These are phyloP conservation scores for Neobulgaria alba DNA, from an alignment of 2,329 filamentous ascomycete species.

Conservation along the genomic window DNA sequence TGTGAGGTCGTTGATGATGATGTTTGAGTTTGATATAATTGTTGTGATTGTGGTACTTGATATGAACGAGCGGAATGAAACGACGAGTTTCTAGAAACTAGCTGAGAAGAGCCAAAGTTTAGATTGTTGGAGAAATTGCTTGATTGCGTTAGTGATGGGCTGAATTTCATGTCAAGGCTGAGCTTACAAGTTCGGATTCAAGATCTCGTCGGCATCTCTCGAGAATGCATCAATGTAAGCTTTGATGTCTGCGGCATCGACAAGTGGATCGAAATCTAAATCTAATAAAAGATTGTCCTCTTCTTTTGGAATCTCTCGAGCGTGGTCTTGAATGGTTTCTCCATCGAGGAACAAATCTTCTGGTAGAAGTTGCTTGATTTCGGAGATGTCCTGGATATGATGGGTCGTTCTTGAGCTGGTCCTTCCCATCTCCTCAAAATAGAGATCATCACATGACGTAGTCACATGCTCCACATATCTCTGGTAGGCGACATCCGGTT, in stretches of 20 bases:
- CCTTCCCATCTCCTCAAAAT: constrained; percentile 4
- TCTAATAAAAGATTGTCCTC: constrained; percentile 3
- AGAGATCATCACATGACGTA: constrained; percentile 15
- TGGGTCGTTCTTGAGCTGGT: constrained; percentile 7
- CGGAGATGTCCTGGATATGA: constrained; percentile 16
- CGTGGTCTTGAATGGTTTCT: constrained; percentile 4
- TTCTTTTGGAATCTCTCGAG: constrained; percentile 6
- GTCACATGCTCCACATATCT: constrained; percentile 15
- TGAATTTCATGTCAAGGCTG: not conserved
- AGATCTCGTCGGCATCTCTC: not conserved
- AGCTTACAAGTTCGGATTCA: not conserved
- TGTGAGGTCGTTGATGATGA: not conserved
- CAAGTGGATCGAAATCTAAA: constrained; percentile 5
- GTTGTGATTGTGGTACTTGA: not conserved
- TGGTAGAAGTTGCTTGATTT: constrained; percentile 16
- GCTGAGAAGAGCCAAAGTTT: not conserved
- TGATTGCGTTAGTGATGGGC: not conserved
- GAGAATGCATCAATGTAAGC: not conserved
- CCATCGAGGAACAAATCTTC: constrained; percentile 14
- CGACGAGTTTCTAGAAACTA: not conserved
- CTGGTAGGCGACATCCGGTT: constrained; percentile 14
- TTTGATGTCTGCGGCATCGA: not conserved
- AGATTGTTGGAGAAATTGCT: not conserved
- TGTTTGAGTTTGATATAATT: not conserved
- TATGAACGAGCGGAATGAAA: not conserved